Base-by-base conservation (phyloP, 164 flowering plant genomes). In the Euptelea pleiosperma region DNA sequence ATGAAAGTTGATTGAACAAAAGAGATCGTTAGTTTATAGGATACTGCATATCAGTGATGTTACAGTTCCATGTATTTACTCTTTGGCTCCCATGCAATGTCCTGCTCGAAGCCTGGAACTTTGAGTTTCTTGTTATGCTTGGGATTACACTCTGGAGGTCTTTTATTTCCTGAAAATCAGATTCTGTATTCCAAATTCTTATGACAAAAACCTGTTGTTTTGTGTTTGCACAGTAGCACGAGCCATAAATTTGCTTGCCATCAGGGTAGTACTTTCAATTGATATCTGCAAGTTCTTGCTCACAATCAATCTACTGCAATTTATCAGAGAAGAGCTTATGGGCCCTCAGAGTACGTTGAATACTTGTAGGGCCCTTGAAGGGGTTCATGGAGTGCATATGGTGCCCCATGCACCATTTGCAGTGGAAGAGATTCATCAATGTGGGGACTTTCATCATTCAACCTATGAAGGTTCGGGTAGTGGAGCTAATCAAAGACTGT, bases 301-400 rank as follows among this genome's bases (percentile, higher is more conserved):
- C 34, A 46, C 57, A 48, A 55, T 61, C 41, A 25, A 40, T 55
- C 47, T 55, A 30, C 31, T 60, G 44, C 37, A 14, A 18, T 11
- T 46, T 18, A 30, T 55, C 8, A 52, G 7, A 2, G 16, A 51
- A 29, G 53, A 49, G 47, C 60, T 57, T 58, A 91, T 85, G 94
- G 60, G 75, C 79, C 68, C 66, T 50, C 72, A 77, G 65, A 68
- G 76, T 54, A 51, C 60, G 43, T 22, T 65, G 47, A 70, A 39
- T 51, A 37, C 67, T 14, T 66, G 68, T 56, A 70, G 55, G 68
- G 62, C 82, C 62, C 70, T 91, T 3, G 77, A 85, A 44, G 94
- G 92, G 64, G 62, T 91, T 15, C 92, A 81, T 69, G 96, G 92
- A 57, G 79, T 91, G 47, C 89, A 75, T 59, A 37, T 86, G 68